A percentile compares a stretch with the other conserved stretches of the same genome.
Evolutionary conservation across 352 stramenopile species (phyloP).

Genomic region (Elongisporangium senticosum): DNA sequence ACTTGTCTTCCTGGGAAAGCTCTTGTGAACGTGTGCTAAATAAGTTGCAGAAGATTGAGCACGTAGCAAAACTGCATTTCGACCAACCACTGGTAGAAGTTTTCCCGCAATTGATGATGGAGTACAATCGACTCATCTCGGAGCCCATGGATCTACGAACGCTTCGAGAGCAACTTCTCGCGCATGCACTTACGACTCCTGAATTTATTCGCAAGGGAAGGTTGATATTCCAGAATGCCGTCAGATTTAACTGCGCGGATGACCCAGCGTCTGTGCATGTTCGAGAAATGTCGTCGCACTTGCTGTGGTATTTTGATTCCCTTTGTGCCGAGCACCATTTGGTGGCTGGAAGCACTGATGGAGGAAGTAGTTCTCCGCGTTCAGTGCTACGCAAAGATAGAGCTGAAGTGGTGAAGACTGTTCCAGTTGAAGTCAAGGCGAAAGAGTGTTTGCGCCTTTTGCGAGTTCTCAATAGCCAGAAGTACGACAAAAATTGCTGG

Average conservation of each 20-base stretch:
- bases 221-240: slow-evolving; percentile 79
- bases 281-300: slow-evolving; percentile 73
- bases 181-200: slow-evolving; percentile 32
- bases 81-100: slow-evolving; percentile 67
- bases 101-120: slow-evolving; percentile 59
- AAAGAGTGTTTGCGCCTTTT: slow-evolving; percentile 80
- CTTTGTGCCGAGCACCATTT: slow-evolving; percentile 67
- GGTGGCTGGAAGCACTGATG: not conserved
- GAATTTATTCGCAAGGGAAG: slow-evolving; percentile 74
- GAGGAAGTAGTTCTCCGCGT: slow-evolving; percentile 13
- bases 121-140: slow-evolving; percentile 60
- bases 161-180: slow-evolving; percentile 55
- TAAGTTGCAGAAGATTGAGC: slow-evolving; percentile 68
- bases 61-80: slow-evolving; percentile 77
- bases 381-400: slow-evolving; percentile 49
- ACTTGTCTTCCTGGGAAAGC: slow-evolving; percentile 69
- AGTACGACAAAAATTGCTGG: slow-evolving; percentile 85
- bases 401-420: slow-evolving; percentile 35
- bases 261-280: slow-evolving; percentile 68
- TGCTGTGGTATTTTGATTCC: slow-evolving; percentile 84
- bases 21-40: slow-evolving; percentile 67
- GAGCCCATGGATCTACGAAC: slow-evolving; percentile 83
- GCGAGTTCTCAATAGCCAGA: slow-evolving; percentile 77
- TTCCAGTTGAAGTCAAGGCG: slow-evolving; percentile 71
- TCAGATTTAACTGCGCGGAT: slow-evolving; percentile 72